phyloP scores from a whole-genome alignment of 163 green algal genomes.

The Chloroidium sp. region DNA sequence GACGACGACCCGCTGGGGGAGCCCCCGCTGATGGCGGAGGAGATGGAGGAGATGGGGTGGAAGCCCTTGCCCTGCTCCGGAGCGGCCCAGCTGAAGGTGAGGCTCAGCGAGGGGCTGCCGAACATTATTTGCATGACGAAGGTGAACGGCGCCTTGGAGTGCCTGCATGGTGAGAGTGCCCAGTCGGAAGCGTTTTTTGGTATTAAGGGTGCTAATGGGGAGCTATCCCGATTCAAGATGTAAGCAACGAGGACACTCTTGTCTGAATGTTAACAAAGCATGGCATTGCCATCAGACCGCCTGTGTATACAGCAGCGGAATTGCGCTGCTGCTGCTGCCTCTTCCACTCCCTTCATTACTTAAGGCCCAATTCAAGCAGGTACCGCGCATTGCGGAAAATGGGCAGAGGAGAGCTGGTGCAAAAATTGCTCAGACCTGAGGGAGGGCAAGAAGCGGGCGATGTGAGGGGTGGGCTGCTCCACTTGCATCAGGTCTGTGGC shows the following conservation, averaged over 20 bases:
- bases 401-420: no score
- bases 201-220: not conserved
- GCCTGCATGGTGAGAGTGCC: slow-evolving; percentile 23
- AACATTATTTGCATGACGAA: slow-evolving; percentile 88
- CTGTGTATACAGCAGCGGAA: not conserved
- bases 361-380: no score
- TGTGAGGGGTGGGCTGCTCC: slow-evolving; percentile 51
- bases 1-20: not conserved
- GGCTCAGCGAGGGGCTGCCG: slow-evolving; percentile 39
- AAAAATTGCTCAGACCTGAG: slow-evolving; percentile 28
- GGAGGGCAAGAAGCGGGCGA: slow-evolving; percentile 66
- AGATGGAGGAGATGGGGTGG: not conserved
- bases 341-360: no score
- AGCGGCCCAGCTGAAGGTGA: slow-evolving; percentile 47
- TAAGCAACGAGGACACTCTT: not conserved
- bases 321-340: not conserved
- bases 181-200: not conserved
- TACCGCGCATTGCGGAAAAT: no score
- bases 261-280: not conserved
- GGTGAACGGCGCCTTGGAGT: slow-evolving; percentile 61
- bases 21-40: not conserved
- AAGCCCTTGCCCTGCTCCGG: not conserved
- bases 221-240: not conserved
- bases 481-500: slow-evolving; percentile 63
- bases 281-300: not conserved